Evolutionary conservation across 768 basidiomycete species (phyloP).

Genomic region (Leccinum sublutescens): DNA sequence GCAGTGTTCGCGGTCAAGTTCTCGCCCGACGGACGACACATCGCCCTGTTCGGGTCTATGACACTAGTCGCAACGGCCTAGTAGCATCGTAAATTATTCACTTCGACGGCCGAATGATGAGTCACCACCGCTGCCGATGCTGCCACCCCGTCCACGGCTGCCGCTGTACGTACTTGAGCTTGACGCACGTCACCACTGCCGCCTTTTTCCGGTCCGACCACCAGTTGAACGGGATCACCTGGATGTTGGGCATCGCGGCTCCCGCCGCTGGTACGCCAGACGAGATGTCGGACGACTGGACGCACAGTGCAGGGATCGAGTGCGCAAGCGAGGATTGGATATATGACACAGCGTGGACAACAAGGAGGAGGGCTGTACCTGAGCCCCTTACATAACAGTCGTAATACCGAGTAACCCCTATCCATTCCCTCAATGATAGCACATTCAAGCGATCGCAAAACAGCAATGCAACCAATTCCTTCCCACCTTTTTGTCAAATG

Average conservation of each 20-base stretch:
- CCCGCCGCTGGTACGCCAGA: constrained; percentile 84
- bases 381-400: too few species aligned
- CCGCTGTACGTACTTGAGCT: constrained; percentile 82
- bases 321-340: constrained; percentile 72
- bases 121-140: constrained; percentile 33
- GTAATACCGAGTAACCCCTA: too few species aligned
- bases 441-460: too few species aligned
- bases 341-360: constrained; percentile 46
- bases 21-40: too few species aligned
- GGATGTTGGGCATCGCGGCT: constrained; percentile 90
- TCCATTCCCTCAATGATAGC: too few species aligned
- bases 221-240: constrained; percentile 87
- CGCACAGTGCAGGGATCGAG: constrained; percentile 80
- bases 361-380: constrained; percentile 19
- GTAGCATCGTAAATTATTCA: constrained; percentile 87
- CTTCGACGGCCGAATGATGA: constrained; percentile 77
- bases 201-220: constrained; percentile 76
- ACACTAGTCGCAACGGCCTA: too few species aligned
- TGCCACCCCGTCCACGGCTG: constrained; percentile 41
- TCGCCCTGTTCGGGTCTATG: too few species aligned
- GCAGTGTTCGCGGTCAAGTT: too few species aligned
- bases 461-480: too few species aligned
- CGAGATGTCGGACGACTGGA: constrained; percentile 79
- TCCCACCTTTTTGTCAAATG: too few species aligned
- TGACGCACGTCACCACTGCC: constrained; percentile 85